These are phyloP conservation scores for Globisporangium cederbergense DNA, from an alignment of 352 stramenopile genomes.

Conservation along the genomic window DNA sequence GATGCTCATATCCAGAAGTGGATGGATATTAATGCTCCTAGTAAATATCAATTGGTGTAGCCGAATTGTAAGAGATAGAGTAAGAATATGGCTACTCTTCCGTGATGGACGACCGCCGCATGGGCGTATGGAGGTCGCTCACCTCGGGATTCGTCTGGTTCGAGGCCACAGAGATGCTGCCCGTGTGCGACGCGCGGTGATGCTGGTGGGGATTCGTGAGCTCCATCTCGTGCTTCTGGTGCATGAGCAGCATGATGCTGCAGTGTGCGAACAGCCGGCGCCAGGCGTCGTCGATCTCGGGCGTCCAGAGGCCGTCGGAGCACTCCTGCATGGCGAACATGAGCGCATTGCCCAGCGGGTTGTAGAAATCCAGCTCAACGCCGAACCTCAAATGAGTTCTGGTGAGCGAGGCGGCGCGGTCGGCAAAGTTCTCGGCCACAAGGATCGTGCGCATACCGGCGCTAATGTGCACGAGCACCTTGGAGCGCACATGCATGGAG, in stretches of 20 bases:
- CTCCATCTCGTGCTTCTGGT: constrained; percentile 22
- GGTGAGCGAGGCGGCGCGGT: constrained; percentile 61
- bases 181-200: neutral
- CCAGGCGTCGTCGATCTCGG: constrained; percentile 40
- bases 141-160: neutral
- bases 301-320: constrained; percentile 35
- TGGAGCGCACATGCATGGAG: constrained; percentile 66
- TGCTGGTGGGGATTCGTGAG: neutral
- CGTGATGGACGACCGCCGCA: constrained; percentile 7
- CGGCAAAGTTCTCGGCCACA: constrained; percentile 48
- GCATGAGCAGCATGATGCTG: constrained; percentile 29
- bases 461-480: constrained; percentile 88
- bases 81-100: neutral
- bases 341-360: constrained; percentile 84
- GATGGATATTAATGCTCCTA: too few species aligned
- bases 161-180: constrained; percentile 9
- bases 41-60: too few species aligned
- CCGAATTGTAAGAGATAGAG: neutral
- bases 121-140: neutral
- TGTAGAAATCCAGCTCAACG: constrained; percentile 86
- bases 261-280: constrained; percentile 37
- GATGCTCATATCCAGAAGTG: too few species aligned
- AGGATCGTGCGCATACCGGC: constrained; percentile 44
- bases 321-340: constrained; percentile 69
- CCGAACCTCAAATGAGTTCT: constrained; percentile 73